Conservation (phyloP, 1,139 yeast species). For the Yamadazyma oceani region DNA sequence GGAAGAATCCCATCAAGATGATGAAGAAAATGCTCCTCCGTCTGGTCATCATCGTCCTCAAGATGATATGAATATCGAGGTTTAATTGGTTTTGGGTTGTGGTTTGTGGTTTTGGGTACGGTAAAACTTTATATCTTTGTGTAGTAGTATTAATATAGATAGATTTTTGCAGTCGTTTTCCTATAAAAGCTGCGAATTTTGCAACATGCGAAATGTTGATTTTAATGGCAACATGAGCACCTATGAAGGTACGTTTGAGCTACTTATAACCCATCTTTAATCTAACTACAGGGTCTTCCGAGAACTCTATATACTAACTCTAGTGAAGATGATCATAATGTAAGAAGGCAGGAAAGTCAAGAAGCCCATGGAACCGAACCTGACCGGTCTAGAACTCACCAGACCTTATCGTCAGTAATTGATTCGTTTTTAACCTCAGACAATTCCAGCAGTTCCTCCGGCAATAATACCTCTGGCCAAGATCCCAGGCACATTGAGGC, state of each 20-base stretch:
- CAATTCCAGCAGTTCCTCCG: constrained; percentile 18
- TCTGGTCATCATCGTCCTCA: background rate
- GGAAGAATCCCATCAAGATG: constrained; percentile 4
- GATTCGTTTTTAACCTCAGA: constrained; percentile 29
- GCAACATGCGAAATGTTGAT: background rate
- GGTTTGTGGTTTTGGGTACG: too few relatives aligned
- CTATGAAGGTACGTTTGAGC: constrained; percentile 42
- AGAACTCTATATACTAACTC: constrained; percentile 30
- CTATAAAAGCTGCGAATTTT: constrained; percentile 1
- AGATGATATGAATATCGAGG: constrained; percentile 1
- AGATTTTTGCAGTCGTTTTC: too few relatives aligned
- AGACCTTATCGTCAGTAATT: constrained; percentile 34
- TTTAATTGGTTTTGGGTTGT: background rate
- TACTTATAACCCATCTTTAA: too few relatives aligned
- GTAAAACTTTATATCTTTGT: too few relatives aligned
- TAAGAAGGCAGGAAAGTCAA: constrained; percentile 10
- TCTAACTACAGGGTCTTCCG: too few relatives aligned
- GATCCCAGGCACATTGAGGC: constrained; percentile 17
- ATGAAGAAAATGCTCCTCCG: background rate
- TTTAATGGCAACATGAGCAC: constrained; percentile 29
- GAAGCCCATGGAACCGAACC: background rate
- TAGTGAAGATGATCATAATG: constrained; percentile 33
- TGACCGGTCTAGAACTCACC: constrained; percentile 27
- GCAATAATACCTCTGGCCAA: too few relatives aligned
- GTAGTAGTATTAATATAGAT: too few relatives aligned